Conservation (phyloP, 73 alveolate genomes). For the Paramecium bursaria region DNA sequence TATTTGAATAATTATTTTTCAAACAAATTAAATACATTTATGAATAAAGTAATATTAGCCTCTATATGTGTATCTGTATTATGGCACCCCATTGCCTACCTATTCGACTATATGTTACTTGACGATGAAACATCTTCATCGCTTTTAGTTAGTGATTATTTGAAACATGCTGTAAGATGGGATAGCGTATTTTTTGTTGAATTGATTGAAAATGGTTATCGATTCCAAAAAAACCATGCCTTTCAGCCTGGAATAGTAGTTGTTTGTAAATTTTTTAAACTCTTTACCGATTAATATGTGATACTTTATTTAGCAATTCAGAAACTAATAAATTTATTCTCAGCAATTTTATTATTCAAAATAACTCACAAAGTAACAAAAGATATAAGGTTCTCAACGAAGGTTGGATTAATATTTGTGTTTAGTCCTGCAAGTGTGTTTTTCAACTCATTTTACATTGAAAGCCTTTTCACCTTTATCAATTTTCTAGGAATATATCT, state of each 20-base stretch:
- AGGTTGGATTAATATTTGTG: not conserved
- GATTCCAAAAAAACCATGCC: conserved; percentile 32
- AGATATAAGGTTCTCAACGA: not conserved
- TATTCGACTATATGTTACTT: not conserved
- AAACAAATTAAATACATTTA: too few species aligned
- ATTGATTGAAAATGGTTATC: not conserved
- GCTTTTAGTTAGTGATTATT: not conserved
- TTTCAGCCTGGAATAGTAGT: conserved; percentile 8
- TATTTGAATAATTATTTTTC: too few species aligned
- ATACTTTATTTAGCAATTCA: not conserved
- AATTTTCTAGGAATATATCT: conserved; percentile 7
- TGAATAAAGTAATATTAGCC: too few species aligned
- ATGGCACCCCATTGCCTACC: too few species aligned
- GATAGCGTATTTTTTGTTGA: conserved; percentile 17
- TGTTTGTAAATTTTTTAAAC: not conserved
- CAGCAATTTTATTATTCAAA: not conserved
- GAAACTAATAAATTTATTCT: too few species aligned
- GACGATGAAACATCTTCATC: not conserved
- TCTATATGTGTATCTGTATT: too few species aligned
- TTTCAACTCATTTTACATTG: conserved; percentile 23
- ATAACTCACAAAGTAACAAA: not conserved
- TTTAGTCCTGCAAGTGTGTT: conserved; percentile 34
- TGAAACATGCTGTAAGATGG: conserved; percentile 34
- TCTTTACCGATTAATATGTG: not conserved
- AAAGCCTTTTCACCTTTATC: conserved; percentile 1